phyloP scores from a whole-genome alignment of 1,139 yeast genomes.

The Zygoascus meyerae region DNA sequence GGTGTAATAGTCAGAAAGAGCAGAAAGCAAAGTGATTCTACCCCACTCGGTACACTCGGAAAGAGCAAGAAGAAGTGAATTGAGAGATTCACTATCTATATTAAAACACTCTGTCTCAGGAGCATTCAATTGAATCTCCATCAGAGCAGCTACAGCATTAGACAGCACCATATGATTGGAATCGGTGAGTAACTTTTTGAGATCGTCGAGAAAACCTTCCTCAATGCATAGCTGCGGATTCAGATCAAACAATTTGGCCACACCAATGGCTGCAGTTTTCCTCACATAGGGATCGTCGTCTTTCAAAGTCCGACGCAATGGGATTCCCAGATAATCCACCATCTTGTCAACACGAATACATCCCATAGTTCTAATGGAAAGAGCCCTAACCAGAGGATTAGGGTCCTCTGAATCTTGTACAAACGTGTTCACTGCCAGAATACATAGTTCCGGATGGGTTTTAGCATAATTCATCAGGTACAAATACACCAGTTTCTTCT shows the following conservation, averaged over 20 bases:
- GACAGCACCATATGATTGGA: slow-evolving; percentile 93
- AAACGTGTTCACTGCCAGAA: slow-evolving; percentile 94
- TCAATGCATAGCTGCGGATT: slow-evolving; percentile 77
- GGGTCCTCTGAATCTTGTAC: slow-evolving; percentile 93
- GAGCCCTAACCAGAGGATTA: slow-evolving; percentile 89
- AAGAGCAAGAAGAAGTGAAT: slow-evolving; percentile 69
- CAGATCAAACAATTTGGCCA: slow-evolving; percentile 88
- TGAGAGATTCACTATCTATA: slow-evolving; percentile 44
- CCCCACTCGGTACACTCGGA: slow-evolving; percentile 99
- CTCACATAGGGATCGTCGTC: slow-evolving; percentile 98
- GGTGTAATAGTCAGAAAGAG: slow-evolving; percentile 61
- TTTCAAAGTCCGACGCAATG: slow-evolving; percentile 71
- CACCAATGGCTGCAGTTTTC: slow-evolving; percentile 96
- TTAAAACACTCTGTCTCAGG: slow-evolving; percentile 45
- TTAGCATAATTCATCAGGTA: slow-evolving; percentile 97
- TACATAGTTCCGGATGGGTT: slow-evolving; percentile 90
- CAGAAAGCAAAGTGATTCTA: slow-evolving; percentile 78
- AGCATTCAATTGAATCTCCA: slow-evolving; percentile 73
- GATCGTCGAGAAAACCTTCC: slow-evolving; percentile 71
- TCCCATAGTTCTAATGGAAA: slow-evolving; percentile 98
- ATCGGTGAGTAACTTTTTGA: slow-evolving; percentile 71
- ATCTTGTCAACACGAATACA: slow-evolving; percentile 93
- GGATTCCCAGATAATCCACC: slow-evolving; percentile 91
- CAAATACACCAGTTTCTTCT: slow-evolving; percentile 89
- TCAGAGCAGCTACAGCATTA: slow-evolving; percentile 79